Evolutionary conservation across 2,329 filamentous ascomycete genomes (phyloP), one percentile per base, ranked within the genome.

Genomic region (Biscogniauxia marginata): DNA sequence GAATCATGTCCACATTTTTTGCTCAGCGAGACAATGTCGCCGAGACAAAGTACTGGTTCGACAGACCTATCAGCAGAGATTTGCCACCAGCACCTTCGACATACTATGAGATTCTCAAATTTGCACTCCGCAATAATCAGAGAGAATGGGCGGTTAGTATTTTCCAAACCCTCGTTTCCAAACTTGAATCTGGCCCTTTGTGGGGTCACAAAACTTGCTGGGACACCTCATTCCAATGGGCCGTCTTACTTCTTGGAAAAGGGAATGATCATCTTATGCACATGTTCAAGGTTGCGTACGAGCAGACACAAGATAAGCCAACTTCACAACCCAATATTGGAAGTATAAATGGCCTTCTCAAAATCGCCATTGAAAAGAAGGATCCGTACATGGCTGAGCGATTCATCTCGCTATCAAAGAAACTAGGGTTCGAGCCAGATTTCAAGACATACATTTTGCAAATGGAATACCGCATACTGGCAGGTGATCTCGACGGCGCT

Each of bases 261-360:
- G 84, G 85, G 1, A 83, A 89, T 1, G 84, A 91, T 70, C 86
- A 91, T 68, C 80, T 93, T 57, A 81, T 84, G 54, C 83, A 86
- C 62, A 91, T 93, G 84, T 83, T 95, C 57, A 77, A 83, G 46
- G 79, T 86, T 19, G 87, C 91, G 80, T 72, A 77, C n/a, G 72
- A 75, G 39, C 74, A 78, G 49, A 80, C 77, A 59, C 66, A 75
- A 52, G 70, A 78, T 58, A 71, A 80, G 55, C 69, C 77, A 54
- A 74, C 75, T 16, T 63, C 81, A 3, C 72, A 77, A 6, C 84
- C 91, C 0, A 87, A 90, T 53, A 86, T 86, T 6, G 74, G 81
- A 3, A 91, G 89, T 5, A 85, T 98, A 65, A 96, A 98, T 67
- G 76, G 78, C 5, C 79, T 98, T 22, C 80, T 98, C 18, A 81